A percentile compares a stretch with the other conserved stretches of the same genome.
These are phyloP conservation scores for Podaxis sp. DNA, from an alignment of 768 basidiomycete genomes.

Conservation along the genomic window DNA sequence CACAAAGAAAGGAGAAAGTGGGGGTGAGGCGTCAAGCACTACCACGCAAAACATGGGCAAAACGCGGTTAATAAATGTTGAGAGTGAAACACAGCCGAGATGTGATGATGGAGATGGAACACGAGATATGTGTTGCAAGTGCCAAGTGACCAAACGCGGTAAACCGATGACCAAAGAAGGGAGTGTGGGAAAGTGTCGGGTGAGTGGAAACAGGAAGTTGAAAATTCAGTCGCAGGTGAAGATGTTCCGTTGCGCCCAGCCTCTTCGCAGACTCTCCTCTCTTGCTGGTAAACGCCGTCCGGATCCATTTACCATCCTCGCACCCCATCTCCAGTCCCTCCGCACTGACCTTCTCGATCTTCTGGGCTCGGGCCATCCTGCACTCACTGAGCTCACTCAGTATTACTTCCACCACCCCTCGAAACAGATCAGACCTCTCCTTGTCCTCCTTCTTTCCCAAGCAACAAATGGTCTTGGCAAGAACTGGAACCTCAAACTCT, in stretches of 20 bases:
- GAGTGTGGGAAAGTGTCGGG: not conserved
- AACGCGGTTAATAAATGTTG: not conserved
- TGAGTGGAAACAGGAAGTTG: not conserved
- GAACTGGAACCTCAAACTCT: constrained; percentile 55
- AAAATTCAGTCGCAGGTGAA: not conserved
- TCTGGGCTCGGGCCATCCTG: constrained; percentile 81
- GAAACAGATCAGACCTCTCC: constrained; percentile 86
- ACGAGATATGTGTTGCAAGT: constrained; percentile 1
- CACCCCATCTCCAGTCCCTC: constrained; percentile 65
- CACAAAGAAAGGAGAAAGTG: not conserved
- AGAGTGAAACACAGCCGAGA: not conserved
- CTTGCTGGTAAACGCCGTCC: constrained; percentile 22
- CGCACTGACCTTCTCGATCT: constrained; percentile 69
- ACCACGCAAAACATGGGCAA: not conserved
- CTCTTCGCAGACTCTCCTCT: constrained; percentile 2
- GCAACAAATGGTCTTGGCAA: constrained; percentile 88
- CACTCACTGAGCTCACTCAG: constrained; percentile 79
- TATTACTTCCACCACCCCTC: constrained; percentile 92
- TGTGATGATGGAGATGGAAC: constrained; percentile 1
- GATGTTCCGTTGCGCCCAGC: constrained; percentile 10
- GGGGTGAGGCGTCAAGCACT: constrained; percentile 8
- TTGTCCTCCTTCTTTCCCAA: constrained; percentile 82
- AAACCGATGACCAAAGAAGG: constrained; percentile 6
- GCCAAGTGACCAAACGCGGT: not conserved
- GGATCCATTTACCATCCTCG: constrained; percentile 71